Evolutionary conservation across 2,329 filamentous ascomycete genomes (phyloP).

Genomic region (Gliomastix tumulicola): DNA sequence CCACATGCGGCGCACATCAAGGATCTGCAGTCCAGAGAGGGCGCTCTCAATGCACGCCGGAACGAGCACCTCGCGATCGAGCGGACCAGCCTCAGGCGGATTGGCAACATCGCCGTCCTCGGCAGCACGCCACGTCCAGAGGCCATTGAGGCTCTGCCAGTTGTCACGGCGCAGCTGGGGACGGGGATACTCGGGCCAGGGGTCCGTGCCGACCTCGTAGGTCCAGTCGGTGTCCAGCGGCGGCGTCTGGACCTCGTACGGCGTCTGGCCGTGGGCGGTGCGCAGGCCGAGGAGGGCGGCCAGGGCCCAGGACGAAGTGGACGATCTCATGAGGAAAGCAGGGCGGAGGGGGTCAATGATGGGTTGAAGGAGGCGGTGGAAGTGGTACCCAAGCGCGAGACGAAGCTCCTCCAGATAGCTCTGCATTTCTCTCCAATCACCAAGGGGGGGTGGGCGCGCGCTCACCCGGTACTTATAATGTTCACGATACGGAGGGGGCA

Average conservation of each 20-base stretch:
- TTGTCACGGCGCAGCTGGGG: conserved; percentile 45
- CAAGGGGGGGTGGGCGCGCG: too few relatives aligned
- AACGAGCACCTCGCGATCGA: conserved; percentile 31
- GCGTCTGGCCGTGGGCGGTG: conserved; percentile 4
- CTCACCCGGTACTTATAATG: too few relatives aligned
- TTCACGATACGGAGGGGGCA: too few relatives aligned
- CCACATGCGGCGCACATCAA: conserved; percentile 36
- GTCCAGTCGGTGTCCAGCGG: conserved; percentile 43
- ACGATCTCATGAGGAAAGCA: conserved; percentile 30
- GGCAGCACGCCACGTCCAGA: conserved; percentile 45
- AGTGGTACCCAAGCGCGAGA: too few relatives aligned
- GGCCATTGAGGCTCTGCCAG: conserved; percentile 51
- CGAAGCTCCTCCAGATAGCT: too few relatives aligned
- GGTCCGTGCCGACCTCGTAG: conserved; percentile 36
- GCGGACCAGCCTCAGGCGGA: conserved; percentile 14
- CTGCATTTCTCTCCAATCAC: too few relatives aligned
- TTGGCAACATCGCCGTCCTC: conserved; percentile 7
- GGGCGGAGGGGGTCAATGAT: too few relatives aligned
- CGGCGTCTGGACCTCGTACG: conserved; percentile 24
- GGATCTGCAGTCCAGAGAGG: conserved; percentile 39
- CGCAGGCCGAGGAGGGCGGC: conserved; percentile 2
- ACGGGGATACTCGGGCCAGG: conserved; percentile 51
- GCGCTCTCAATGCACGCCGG: conserved; percentile 37
- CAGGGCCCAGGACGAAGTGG: neutral
- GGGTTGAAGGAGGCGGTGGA: neutral